Base-by-base conservation (phyloP, 2,329 filamentous ascomycete species). In the Apiospora rasikravindrae region DNA sequence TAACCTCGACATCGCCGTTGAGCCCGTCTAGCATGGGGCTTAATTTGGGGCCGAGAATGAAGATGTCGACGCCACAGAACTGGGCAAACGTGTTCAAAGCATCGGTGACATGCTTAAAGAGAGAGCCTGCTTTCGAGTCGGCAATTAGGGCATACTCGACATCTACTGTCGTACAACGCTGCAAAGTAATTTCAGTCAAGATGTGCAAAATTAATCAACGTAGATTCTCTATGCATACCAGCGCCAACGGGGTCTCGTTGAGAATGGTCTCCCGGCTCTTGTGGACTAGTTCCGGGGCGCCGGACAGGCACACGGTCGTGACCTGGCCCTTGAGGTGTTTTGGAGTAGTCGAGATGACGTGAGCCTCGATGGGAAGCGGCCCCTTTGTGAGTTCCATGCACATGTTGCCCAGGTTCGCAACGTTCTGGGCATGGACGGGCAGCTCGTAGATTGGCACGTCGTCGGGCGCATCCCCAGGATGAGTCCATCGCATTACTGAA, bases 11-110 rank as follows among this genome's bases (percentile, higher is more conserved):
- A 78, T 94, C 93, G 75, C 93, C 94, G 66, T 93, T 93, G 74
- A 93, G 87, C 53, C 91, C 88, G 71, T 92, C 91, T 64, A 92
- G 91, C 76, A 97, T 91, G 16, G 94, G 93, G 40, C 93, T 91
- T 75, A 95, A 88, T 83, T 97, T 98, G 4, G 96, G 95, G 72
- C 95, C 95, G 69, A 99, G 89, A 68, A 99, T 87, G 83, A 99
- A 99, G 77, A 99, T 97, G 82, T 99, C 96, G 70, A 97, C 96
- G 69, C 96, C 96, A 74, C 95, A 98, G 80, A 93, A 97, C 76
- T 88, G 89, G 14, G 96, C 94, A 79, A 98, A 92, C 74, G 92
- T 91, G 82, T 98, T 94, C 77, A 99, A 89, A 78, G 96, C 94
- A 74, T 94, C 91, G 69, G 95, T 90, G 40, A 98, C 93, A 67